A percentile compares a stretch with the other conserved stretches of the same genome.
These are phyloP conservation scores for Chaetomium sp. DNA, from an alignment of 2,329 filamentous ascomycete genomes.

Conservation along the genomic window DNA sequence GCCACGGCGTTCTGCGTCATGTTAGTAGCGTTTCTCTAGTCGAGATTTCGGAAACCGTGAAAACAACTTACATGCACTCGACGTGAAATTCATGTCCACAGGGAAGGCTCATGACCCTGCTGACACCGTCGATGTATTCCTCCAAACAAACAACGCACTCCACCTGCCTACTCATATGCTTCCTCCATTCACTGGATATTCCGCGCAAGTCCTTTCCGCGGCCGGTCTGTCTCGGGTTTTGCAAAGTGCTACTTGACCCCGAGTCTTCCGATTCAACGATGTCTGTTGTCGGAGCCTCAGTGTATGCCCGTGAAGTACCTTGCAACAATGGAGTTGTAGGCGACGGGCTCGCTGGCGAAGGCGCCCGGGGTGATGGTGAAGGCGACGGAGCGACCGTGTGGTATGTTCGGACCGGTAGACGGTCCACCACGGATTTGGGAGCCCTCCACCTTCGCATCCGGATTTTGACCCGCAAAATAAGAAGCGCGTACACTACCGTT, in stretches of 20 bases:
- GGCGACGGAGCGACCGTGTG: constrained; percentile 69
- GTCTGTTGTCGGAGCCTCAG: constrained; percentile 60
- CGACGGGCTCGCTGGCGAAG: constrained; percentile 59
- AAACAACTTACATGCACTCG: constrained; percentile 84
- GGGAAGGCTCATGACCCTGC: constrained; percentile 90
- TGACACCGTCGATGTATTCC: constrained; percentile 91
- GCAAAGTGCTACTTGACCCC: constrained; percentile 37
- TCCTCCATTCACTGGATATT: constrained; percentile 53
- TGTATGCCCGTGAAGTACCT: constrained; percentile 44
- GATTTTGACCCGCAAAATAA: constrained; percentile 82
- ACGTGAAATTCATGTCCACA: constrained; percentile 97
- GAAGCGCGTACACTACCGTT: constrained; percentile 83
- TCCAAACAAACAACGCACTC: constrained; percentile 97
- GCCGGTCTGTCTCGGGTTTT: constrained; percentile 31
- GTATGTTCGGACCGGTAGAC: constrained; percentile 90
- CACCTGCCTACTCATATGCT: constrained; percentile 61
- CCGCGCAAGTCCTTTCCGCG: constrained; percentile 43
- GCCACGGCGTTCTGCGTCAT: constrained; percentile 77
- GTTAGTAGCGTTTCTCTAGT: constrained; percentile 1
- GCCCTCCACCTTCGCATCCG: constrained; percentile 87
- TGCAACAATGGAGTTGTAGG: constrained; percentile 77
- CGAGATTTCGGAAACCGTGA: background rate
- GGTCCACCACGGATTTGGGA: constrained; percentile 93
- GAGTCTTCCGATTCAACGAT: constrained; percentile 45
- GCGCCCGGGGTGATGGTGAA: constrained; percentile 47